phyloP scores from a whole-genome alignment of 139 green algal genomes.

The Picochlorum sp. region DNA sequence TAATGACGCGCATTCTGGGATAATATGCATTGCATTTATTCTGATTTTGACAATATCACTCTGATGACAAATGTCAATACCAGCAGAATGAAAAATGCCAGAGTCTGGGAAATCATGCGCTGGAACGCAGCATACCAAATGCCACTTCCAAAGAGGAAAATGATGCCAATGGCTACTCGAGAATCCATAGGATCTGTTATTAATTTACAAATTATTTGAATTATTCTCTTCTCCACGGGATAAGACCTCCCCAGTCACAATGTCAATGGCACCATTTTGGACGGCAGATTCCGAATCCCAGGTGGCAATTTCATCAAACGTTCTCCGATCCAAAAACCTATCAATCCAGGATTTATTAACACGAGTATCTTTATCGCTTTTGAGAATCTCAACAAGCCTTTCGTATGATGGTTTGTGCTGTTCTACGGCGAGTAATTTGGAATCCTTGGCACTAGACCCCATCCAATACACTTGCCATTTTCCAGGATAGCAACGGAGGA shows the following conservation, averaged over 20 bases:
- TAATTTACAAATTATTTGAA: no score
- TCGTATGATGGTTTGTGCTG: constrained; percentile 28
- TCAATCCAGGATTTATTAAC: constrained; percentile 26
- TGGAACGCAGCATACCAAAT: not conserved
- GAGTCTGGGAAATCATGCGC: not conserved
- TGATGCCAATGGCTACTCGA: not conserved
- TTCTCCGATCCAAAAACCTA: constrained; percentile 10
- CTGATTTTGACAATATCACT: not conserved
- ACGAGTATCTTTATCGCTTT: constrained; percentile 14
- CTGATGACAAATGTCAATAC: constrained; percentile 4
- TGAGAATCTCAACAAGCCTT: constrained; percentile 33
- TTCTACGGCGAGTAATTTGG: constrained; percentile 23
- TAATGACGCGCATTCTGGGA: not conserved
- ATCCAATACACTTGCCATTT: constrained; percentile 55
- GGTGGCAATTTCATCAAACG: constrained; percentile 16
- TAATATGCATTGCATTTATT: not conserved
- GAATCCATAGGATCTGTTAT: not conserved
- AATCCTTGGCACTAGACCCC: constrained; percentile 3
- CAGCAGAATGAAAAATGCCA: not conserved
- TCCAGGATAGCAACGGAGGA: constrained; percentile 50
- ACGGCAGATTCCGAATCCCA: not conserved
- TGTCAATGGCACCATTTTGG: constrained; percentile 12
- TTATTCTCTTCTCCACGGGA: no score
- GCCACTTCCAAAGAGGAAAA: not conserved
- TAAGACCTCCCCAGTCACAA: constrained; percentile 24